Evolutionary conservation across 2,329 filamentous ascomycete species (phyloP).

Genomic region (Emmonsiellopsis sp.): DNA sequence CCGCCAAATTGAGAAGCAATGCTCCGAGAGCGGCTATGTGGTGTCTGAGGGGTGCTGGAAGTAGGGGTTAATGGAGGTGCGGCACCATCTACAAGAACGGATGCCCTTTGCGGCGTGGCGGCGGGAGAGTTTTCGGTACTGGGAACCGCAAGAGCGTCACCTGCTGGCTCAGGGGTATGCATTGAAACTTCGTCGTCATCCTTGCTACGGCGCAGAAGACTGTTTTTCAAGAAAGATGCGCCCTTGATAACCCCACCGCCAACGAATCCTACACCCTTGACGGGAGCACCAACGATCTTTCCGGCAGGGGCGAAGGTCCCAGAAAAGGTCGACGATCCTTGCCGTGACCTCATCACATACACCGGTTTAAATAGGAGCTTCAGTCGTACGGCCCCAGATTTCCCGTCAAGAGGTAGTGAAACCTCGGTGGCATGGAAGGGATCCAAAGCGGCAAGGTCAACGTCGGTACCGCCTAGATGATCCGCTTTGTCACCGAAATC

Average conservation of each 20-base stretch:
- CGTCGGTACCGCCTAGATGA: slow-evolving; percentile 65
- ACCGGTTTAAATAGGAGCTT: slow-evolving; percentile 86
- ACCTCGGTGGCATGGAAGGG: slow-evolving; percentile 76
- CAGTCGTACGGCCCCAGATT: slow-evolving; percentile 73
- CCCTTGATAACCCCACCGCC: slow-evolving; percentile 81
- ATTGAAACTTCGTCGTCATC: slow-evolving; percentile 12
- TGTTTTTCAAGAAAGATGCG: slow-evolving; percentile 80
- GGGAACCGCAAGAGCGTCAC: slow-evolving; percentile 6
- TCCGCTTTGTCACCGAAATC: slow-evolving; percentile 95
- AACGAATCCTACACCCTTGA: slow-evolving; percentile 78
- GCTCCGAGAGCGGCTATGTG: slow-evolving; percentile 40
- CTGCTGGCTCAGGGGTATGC: slow-evolving; percentile 3
- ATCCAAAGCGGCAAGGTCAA: slow-evolving; percentile 70
- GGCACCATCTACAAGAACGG: slow-evolving; percentile 25
- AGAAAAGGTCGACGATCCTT: slow-evolving; percentile 87
- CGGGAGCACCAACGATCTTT: slow-evolving; percentile 87
- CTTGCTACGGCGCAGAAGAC: slow-evolving; percentile 40
- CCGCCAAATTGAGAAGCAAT: slow-evolving; percentile 43
- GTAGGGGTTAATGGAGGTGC: slow-evolving; percentile 9
- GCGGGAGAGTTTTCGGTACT: slow-evolving; percentile 12
- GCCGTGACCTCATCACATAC: slow-evolving; percentile 76
- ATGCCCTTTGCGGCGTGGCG: slow-evolving; percentile 33
- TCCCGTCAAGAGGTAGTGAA: slow-evolving; percentile 69
- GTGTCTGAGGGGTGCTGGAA: slow-evolving; percentile 19
- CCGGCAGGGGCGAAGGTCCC: slow-evolving; percentile 81